phyloP scores from a whole-genome alignment of 257 asterid species.

The Fraxinus anomala region DNA sequence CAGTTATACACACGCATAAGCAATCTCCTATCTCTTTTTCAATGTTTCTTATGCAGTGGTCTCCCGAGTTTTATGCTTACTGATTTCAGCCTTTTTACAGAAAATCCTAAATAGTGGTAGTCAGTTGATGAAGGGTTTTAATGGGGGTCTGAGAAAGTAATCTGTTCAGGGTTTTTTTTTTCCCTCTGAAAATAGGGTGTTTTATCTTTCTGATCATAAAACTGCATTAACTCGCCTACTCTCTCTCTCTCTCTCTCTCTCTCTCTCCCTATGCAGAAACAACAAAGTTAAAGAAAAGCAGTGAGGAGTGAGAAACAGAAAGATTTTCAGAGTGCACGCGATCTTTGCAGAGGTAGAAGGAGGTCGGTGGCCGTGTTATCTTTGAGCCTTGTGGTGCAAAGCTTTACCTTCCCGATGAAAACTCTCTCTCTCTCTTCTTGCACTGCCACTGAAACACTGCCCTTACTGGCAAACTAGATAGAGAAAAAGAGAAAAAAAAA shows the following conservation, averaged over 20 bases:
- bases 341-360: constrained; percentile 22
- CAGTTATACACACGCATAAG: constrained; percentile 59
- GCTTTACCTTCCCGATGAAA: constrained; percentile 95
- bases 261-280: constrained; percentile 18
- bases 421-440: constrained; percentile 63
- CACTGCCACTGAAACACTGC: constrained; percentile 80
- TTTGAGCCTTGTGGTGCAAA: constrained; percentile 31
- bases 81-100: constrained; percentile 76
- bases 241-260: constrained; percentile 17
- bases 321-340: constrained; percentile 35
- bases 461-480: constrained; percentile 60
- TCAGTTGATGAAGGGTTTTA: neutral
- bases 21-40: constrained; percentile 36
- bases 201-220: constrained; percentile 10
- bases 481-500: constrained; percentile 22
- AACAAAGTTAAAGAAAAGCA: constrained; percentile 13
- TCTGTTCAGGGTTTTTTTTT: constrained; percentile 36
- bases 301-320: constrained; percentile 18
- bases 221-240: constrained; percentile 9
- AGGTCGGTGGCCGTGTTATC: constrained; percentile 13
- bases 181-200: constrained; percentile 37
- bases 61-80: constrained; percentile 95
- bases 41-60: constrained; percentile 39
- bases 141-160: constrained; percentile 28
- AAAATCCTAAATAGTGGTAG: constrained; percentile 54